Evolutionary conservation across 78 protist genomes (phyloP).

Genomic region (Guillardia theta): DNA sequence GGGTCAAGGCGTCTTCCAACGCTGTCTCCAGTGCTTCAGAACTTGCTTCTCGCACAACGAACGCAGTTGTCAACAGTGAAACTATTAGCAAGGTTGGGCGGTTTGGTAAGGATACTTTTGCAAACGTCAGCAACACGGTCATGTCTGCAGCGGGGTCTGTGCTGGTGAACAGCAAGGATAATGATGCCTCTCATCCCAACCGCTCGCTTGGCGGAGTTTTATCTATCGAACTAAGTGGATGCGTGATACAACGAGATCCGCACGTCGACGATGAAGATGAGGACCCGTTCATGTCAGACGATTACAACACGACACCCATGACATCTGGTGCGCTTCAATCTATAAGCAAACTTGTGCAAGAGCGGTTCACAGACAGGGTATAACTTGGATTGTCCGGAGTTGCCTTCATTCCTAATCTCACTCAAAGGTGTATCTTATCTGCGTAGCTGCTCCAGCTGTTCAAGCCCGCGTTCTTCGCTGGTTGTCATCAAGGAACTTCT

Average conservation of each 20-base stretch:
- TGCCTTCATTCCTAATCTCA: not conserved
- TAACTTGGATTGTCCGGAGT: not conserved
- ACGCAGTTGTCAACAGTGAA: not conserved
- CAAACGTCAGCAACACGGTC: not conserved
- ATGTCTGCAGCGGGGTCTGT: not conserved
- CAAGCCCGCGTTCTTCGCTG: not conserved
- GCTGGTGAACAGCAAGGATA: not conserved
- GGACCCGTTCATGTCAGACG: not conserved
- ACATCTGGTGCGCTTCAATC: not conserved
- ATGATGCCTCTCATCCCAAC: not conserved
- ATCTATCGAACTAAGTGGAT: not conserved
- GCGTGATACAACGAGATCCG: not conserved
- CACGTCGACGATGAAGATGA: slow-evolving; percentile 5
- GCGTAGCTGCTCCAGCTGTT: not conserved
- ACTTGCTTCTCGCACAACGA: not conserved
- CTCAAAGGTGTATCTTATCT: not conserved
- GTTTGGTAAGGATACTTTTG: not conserved
- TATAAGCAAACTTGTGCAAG: not conserved
- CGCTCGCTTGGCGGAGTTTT: not conserved
- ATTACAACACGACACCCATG: not conserved
- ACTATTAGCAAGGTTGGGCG: not conserved
- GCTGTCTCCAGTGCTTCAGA: not conserved
- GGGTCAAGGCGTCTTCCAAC: not conserved
- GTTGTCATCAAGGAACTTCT: not conserved
- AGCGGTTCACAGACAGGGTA: not conserved